phyloP scores from a whole-genome alignment of 352 stramenopile species.

The Phytophthora tentaculata region DNA sequence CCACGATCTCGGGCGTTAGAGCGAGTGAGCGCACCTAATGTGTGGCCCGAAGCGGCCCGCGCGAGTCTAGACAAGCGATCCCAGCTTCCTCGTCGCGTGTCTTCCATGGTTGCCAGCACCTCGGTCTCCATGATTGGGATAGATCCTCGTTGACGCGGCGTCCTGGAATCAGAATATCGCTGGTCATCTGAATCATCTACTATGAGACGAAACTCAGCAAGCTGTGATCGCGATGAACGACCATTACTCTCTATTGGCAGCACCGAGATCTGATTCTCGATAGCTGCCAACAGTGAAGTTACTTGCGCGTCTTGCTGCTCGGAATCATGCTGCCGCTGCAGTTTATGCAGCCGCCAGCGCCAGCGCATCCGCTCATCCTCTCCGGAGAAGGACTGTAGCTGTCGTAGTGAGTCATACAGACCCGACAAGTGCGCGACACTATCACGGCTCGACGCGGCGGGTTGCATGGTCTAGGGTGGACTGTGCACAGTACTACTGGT shows the following conservation, averaged over 20 bases:
- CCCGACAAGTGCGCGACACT: conserved; percentile 29
- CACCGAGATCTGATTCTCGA: conserved; percentile 42
- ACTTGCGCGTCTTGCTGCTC: conserved; percentile 30
- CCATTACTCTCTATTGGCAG: conserved; percentile 34
- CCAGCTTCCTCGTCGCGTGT: conserved; percentile 34
- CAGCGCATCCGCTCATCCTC: conserved; percentile 50
- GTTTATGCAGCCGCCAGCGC: conserved; percentile 44
- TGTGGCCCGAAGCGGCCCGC: conserved; percentile 36
- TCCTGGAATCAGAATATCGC: conserved; percentile 13
- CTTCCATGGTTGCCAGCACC: conserved; percentile 26
- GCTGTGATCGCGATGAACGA: conserved; percentile 7
- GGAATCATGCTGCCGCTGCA: conserved; percentile 40
- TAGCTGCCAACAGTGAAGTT: conserved; percentile 32
- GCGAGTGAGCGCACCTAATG: conserved; percentile 33
- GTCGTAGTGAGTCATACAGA: conserved; percentile 33
- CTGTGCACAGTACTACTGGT: conserved; percentile 17
- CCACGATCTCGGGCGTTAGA: conserved; percentile 31
- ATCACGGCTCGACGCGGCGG: conserved; percentile 22
- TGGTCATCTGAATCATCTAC: conserved; percentile 22
- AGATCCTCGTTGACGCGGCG: conserved; percentile 24
- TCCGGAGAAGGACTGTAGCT: conserved; percentile 26
- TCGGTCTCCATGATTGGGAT: conserved; percentile 48
- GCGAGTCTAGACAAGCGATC: conserved; percentile 39
- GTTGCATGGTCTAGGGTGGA: conserved; percentile 14
- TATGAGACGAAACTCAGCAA: conserved; percentile 32